phyloP scores from a whole-genome alignment of 352 stramenopile species.

The Thraustochytrium striatum region DNA sequence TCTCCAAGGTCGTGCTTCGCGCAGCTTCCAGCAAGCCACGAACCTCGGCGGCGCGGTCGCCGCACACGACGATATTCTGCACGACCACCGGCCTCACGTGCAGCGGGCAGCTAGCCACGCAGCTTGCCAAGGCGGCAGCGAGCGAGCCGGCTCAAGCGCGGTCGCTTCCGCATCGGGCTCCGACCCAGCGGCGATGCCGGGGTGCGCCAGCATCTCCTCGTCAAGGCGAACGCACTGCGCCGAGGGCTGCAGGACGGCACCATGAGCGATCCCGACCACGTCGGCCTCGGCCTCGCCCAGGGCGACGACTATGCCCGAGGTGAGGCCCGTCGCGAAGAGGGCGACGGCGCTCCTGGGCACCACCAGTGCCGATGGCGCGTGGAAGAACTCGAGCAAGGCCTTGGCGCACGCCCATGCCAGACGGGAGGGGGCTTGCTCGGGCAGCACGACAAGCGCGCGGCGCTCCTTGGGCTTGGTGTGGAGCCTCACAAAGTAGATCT shows the following conservation, averaged over 20 bases:
- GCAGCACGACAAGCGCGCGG: constrained; percentile 2
- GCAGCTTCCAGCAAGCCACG: background rate
- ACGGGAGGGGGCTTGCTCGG: background rate
- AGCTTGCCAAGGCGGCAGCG: background rate
- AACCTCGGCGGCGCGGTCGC: background rate
- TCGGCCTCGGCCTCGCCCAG: background rate
- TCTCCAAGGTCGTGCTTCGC: background rate
- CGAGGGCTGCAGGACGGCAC: background rate
- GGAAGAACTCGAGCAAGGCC: background rate
- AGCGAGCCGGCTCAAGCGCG: background rate
- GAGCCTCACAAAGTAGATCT: constrained; percentile 20
- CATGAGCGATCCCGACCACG: background rate
- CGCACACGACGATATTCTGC: constrained; percentile 22
- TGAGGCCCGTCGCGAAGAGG: constrained; percentile 2
- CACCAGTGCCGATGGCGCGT: background rate
- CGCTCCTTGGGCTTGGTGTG: constrained; percentile 34
- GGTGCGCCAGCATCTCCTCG: background rate
- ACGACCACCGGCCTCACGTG: background rate
- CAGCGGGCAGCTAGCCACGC: background rate
- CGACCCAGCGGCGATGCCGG: background rate
- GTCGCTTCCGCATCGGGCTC: background rate
- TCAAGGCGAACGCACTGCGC: background rate
- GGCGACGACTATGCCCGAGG: constrained; percentile 4
- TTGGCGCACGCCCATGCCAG: background rate
- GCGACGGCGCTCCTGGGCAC: constrained; percentile 2